Evolutionary conservation across 2,329 filamentous ascomycete species (phyloP).

Genomic region (Fusarium anthophilum): DNA sequence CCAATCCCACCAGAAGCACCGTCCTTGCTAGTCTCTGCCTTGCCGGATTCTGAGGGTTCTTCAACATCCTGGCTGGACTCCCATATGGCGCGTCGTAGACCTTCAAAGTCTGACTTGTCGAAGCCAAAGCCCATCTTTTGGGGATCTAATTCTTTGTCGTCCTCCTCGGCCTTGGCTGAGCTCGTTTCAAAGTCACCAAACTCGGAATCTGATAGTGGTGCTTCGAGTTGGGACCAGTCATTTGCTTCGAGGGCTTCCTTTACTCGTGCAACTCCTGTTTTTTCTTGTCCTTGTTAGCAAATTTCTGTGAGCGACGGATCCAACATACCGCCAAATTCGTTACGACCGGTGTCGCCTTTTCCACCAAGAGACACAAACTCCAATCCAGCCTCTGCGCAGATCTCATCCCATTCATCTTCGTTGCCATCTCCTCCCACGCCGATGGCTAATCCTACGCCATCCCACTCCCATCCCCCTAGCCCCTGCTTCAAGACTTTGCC

Average conservation of each 20-base stretch:
- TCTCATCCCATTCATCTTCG: constrained; percentile 69
- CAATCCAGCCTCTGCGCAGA: constrained; percentile 64
- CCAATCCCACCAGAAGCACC: constrained; percentile 35
- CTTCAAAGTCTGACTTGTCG: constrained; percentile 63
- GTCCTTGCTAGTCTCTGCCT: constrained; percentile 20
- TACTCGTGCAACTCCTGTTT: constrained; percentile 66
- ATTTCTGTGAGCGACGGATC: not conserved
- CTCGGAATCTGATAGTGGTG: constrained; percentile 41
- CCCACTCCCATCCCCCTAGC: constrained; percentile 70
- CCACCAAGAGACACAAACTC: constrained; percentile 69
- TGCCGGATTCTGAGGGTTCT: constrained; percentile 9
- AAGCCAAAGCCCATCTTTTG: constrained; percentile 62
- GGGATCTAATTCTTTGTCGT: constrained; percentile 53
- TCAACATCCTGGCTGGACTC: constrained; percentile 45
- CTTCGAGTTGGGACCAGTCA: constrained; percentile 63
- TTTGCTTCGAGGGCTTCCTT: constrained; percentile 72
- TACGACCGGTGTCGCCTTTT: constrained; percentile 52
- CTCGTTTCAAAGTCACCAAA: constrained; percentile 48
- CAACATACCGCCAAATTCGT: constrained; percentile 67
- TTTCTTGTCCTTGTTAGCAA: constrained; percentile 55
- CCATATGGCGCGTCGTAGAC: constrained; percentile 63
- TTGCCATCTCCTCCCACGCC: constrained; percentile 60
- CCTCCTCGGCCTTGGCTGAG: constrained; percentile 45
- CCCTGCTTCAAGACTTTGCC: constrained; percentile 65
- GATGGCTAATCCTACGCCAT: constrained; percentile 69